A percentile compares a stretch with the other conserved stretches of the same genome.
Conservation (phyloP, 306 rosid species). For the Lathyrus sativus region DNA sequence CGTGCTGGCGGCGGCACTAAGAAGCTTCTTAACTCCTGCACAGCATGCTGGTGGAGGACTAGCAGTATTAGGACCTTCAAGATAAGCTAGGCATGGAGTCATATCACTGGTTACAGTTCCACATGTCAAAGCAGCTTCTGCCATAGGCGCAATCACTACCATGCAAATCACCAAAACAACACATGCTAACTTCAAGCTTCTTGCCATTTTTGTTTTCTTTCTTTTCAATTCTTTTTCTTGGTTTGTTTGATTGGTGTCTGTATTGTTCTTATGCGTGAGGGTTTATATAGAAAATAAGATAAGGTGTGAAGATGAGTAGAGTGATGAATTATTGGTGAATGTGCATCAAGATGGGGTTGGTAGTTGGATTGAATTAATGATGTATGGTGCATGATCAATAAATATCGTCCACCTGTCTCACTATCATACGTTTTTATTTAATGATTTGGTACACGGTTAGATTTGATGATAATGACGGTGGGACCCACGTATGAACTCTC, state of each 20-base stretch:
- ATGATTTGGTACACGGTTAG: background rate
- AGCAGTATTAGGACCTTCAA: slow-evolving; percentile 8
- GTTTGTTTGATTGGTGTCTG: background rate
- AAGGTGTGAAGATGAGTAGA: background rate
- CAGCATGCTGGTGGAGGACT: background rate
- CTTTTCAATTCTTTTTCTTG: too few species aligned
- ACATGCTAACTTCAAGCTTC: too few species aligned
- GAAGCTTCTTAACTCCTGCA: slow-evolving; percentile 11
- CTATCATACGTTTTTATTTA: background rate
- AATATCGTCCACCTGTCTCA: background rate
- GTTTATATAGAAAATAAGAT: background rate
- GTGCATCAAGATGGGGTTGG: background rate
- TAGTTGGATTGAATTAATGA: too few species aligned
- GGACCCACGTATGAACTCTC: background rate
- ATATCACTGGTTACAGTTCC: slow-evolving; percentile 31
- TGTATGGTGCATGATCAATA: background rate
- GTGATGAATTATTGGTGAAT: background rate
- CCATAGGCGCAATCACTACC: slow-evolving; percentile 27
- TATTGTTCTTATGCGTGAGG: background rate
- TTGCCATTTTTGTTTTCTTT: too few species aligned
- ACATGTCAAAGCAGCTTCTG: slow-evolving; percentile 45
- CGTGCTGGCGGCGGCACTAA: too few species aligned
- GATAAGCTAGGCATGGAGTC: slow-evolving; percentile 9
- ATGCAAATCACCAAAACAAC: too few species aligned
- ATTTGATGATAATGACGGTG: background rate